Percentiles rank a stretch among this genome's conserved stretches.
Evolutionary conservation across 345 rosid species (phyloP).

Genomic region (Salix viminalis): DNA sequence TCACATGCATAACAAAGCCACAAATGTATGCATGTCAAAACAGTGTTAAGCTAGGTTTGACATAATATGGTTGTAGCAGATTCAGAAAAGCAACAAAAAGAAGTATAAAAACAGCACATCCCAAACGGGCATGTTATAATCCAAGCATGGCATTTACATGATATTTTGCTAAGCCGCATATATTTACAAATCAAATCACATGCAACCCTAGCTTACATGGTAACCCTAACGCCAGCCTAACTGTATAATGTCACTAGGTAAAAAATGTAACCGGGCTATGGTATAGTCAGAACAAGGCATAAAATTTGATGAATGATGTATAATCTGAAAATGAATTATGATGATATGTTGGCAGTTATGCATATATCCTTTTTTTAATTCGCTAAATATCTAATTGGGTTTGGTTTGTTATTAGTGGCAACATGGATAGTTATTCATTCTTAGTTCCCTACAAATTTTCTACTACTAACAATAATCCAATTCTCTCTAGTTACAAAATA

Average conservation of each 20-base stretch:
- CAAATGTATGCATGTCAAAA: neutral
- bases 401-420: neutral
- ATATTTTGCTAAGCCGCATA: neutral
- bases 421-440: neutral
- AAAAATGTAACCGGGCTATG: neutral
- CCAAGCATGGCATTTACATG: neutral
- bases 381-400: neutral
- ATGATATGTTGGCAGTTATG: neutral
- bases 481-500: too few relatives aligned
- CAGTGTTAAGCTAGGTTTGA: neutral
- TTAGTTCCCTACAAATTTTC: neutral
- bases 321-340: neutral
- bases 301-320: neutral
- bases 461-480: neutral
- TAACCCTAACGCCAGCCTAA: neutral
- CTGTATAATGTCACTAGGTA: neutral
- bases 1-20: neutral
- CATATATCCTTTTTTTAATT: neutral
- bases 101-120: neutral
- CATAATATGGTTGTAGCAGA: neutral
- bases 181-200: neutral
- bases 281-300: neutral
- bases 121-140: neutral
- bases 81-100: neutral
- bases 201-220: neutral